Percentiles rank a stretch among this genome's conserved stretches.
Evolutionary conservation across 2,329 filamentous ascomycete genomes (phyloP).

Genomic region (Diplodia corticola): DNA sequence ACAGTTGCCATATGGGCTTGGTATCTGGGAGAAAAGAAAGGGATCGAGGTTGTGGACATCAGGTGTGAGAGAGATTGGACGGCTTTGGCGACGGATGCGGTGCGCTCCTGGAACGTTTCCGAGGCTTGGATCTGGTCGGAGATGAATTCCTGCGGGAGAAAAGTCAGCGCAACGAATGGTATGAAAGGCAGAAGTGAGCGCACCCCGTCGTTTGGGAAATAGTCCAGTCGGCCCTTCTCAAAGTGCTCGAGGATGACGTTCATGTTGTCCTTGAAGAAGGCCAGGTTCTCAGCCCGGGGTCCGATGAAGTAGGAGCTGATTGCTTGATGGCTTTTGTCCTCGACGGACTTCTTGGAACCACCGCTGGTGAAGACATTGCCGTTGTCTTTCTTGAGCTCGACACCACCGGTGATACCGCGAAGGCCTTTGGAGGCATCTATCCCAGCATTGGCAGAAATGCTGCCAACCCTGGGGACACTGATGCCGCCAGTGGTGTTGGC

Average conservation of each 20-base stretch:
- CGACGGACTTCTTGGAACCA: conserved; percentile 2
- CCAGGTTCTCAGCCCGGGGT: conserved; percentile 46
- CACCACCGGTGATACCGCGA: not conserved
- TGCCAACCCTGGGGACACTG: conserved; percentile 4
- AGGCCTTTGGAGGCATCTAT: conserved; percentile 4
- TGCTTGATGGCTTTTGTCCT: conserved; percentile 23
- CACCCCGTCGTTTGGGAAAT: conserved; percentile 43
- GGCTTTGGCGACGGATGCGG: conserved; percentile 38
- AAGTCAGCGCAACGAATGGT: too few species aligned
- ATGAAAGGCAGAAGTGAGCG: not conserved
- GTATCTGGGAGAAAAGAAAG: conserved; percentile 52
- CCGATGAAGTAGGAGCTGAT: conserved; percentile 49
- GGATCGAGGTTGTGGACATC: conserved; percentile 47
- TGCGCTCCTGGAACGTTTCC: conserved; percentile 37
- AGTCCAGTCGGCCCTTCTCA: conserved; percentile 36
- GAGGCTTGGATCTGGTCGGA: conserved; percentile 39
- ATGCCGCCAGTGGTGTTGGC: not conserved
- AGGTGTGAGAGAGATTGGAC: conserved; percentile 41
- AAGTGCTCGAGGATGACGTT: conserved; percentile 43
- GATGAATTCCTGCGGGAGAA: conserved; percentile 39
- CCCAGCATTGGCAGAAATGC: conserved; percentile 2
- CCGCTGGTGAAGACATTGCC: conserved; percentile 20
- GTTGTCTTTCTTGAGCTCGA: conserved; percentile 17
- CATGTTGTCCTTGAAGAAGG: conserved; percentile 44
- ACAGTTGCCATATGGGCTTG: conserved; percentile 46